Base-by-base conservation (phyloP, 768 basidiomycete species). In the Boletus vinaceobasis region DNA sequence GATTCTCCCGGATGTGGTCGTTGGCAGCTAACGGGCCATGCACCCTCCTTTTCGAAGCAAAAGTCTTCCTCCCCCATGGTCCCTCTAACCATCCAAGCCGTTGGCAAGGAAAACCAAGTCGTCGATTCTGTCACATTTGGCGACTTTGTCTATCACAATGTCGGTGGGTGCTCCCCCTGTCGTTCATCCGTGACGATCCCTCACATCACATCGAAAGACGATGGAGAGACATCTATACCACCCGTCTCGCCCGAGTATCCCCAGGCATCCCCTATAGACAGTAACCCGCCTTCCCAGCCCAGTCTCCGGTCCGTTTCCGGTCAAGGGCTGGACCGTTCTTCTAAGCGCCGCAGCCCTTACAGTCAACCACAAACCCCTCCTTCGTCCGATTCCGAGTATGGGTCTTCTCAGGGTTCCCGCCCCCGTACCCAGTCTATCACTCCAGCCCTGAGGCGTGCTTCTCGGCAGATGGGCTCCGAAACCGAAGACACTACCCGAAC, bases 61-160 rank as follows among this genome's bases (percentile, higher is more conserved):
- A 59, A 52, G 32, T 62, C 73, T 10, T 43, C 73, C 37, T 74
- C 75, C 1, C 54, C 76, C 48, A 80, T 76, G 52, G 76, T 83
- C 36, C 75, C 78, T 8, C 73, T 88, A 49, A 81, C 82, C 17
- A 81, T 87, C 27, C 84, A 87, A 66, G 84, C 83, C 11, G 72
- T 88, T 51, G 79, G 81, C 69, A 71, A 75, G 50, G 73, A 79
- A 17, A 78, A 81, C 57, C 65, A 44, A 0, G 55, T 89, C 36
- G 66, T 90, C 17, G 88, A 89, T 61, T 79, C 83, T 0, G 77
- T 85, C 52, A 79, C 80, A 14, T 87, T 89, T 69, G 90, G 89
- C 52, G 78, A 83, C 57, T 90, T 89, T 69, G 78, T 79, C 33
- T 90, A 86, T 62, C 81, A 76, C 74, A 71, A 78, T 23, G 66